Evolutionary conservation across 441 rosid genomes (phyloP).

Genomic region (Erysimum pusillum): DNA sequence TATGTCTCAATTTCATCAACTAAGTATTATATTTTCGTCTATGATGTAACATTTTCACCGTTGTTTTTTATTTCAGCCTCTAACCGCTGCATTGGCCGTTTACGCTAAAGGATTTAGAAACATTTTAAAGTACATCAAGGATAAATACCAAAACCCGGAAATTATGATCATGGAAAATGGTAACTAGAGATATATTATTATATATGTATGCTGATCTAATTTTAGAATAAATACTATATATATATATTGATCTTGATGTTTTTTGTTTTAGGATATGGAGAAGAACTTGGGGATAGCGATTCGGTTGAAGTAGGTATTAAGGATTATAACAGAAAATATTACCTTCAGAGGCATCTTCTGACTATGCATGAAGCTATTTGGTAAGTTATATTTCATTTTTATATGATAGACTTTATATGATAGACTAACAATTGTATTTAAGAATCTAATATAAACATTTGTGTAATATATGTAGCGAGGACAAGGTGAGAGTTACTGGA

Average conservation of each 20-base stretch:
- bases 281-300: not conserved
- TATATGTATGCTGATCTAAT: not conserved
- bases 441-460: not conserved
- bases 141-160: constrained; percentile 37
- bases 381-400: not conserved
- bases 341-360: constrained; percentile 20
- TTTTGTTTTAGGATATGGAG: not conserved
- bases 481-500: too few species aligned
- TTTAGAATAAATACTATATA: not conserved
- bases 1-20: not conserved
- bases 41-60: not conserved
- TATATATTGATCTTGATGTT: not conserved
- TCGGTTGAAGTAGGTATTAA: not conserved
- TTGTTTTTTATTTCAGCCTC: constrained; percentile 37
- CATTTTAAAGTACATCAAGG: constrained; percentile 41
- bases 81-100: constrained; percentile 36
- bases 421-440: not conserved
- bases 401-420: not conserved
- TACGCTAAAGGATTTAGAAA: constrained; percentile 48
- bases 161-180: not conserved
- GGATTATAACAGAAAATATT: constrained; percentile 12
- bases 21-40: not conserved
- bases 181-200: not conserved
- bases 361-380: constrained; percentile 15
- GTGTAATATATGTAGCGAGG: not conserved